Base-by-base conservation (phyloP, 371 early-diverging fungal genomes). In the Fennellomyces sp. region DNA sequence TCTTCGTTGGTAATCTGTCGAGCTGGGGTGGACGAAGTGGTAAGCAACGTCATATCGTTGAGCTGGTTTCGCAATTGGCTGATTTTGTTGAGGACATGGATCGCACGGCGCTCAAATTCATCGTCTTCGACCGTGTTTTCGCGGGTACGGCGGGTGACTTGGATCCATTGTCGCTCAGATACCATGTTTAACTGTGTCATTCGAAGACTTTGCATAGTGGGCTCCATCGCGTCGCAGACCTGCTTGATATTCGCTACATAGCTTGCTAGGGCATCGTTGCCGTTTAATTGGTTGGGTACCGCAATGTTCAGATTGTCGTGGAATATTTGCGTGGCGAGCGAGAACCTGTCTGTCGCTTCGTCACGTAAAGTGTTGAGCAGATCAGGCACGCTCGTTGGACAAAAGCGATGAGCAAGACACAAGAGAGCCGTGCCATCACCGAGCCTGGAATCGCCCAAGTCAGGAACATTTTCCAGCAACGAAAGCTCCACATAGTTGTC, bases 321-420 rank as follows among this genome's bases (percentile, higher is more conserved):
- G 21, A 65, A 65, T 23, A 65, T 45, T 10, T 48, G 53, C 11
- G 49, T 41, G 17, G 65, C 65, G 15, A 48, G 12, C 23, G 49
- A 23, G 49, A 23, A 19, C 30, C 30, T 54, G 38, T 38, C 47
- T 54, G 36, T 50, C 7, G 38, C 26, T 19, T 55, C 56, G 27
- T 60, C 48, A 30, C 55, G 66, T 5, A 65, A 31, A 21, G 33
- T 52, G 10, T 26, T 29, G 45, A 63, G 36, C 5, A 73, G 56
- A 51, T 73, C 57, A 26, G 68, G 67, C 49, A 73, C 52, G 28
- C 47, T 17, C 12, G 65, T 59, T 15, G 70, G 70, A 47, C 67
- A 76, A 53, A 61, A 72, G 31, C 68, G 69, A 56, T 76, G 76
- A 52, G 70, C 68, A 26, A 76, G 56, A 49, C 73, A 72, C 5